These are phyloP conservation scores for Withania somnifera DNA, from an alignment of 305 asterid species.

Conservation along the genomic window DNA sequence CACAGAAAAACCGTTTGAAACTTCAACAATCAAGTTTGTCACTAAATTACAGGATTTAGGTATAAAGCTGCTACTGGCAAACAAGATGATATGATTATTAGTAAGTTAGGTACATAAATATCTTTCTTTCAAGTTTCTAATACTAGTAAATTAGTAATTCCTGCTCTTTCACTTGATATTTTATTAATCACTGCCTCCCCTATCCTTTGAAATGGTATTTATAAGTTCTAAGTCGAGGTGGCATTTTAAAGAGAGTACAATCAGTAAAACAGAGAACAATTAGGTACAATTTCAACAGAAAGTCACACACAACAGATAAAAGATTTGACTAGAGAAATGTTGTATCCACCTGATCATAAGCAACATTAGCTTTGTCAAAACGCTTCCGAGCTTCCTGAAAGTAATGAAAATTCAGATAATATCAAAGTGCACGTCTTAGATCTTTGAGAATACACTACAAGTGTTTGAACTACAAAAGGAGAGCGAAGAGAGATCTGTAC, in stretches of 20 bases:
- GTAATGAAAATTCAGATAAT: conserved; percentile 11
- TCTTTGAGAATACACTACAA: background rate
- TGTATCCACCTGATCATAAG: conserved; percentile 74
- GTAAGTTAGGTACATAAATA: background rate
- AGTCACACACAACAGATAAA: background rate
- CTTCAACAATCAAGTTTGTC: background rate
- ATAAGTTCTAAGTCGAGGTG: background rate
- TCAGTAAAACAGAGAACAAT: background rate
- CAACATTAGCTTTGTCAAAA: conserved; percentile 79
- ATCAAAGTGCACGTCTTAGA: background rate
- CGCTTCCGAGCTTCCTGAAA: conserved; percentile 96
- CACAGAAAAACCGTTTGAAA: background rate
- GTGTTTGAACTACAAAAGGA: background rate
- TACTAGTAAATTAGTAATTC: background rate
- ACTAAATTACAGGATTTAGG: background rate
- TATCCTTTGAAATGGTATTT: background rate
- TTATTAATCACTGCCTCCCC: background rate
- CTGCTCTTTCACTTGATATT: background rate
- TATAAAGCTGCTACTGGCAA: background rate
- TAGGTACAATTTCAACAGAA: background rate
- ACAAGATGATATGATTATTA: background rate
- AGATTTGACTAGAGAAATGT: background rate
- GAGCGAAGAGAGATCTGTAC: background rate
- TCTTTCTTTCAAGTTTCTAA: background rate
- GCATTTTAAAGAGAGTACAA: background rate